These are phyloP conservation scores for Boletellus sp. DNA, from an alignment of 1,284 basidiomycete genomes.

Conservation along the genomic window DNA sequence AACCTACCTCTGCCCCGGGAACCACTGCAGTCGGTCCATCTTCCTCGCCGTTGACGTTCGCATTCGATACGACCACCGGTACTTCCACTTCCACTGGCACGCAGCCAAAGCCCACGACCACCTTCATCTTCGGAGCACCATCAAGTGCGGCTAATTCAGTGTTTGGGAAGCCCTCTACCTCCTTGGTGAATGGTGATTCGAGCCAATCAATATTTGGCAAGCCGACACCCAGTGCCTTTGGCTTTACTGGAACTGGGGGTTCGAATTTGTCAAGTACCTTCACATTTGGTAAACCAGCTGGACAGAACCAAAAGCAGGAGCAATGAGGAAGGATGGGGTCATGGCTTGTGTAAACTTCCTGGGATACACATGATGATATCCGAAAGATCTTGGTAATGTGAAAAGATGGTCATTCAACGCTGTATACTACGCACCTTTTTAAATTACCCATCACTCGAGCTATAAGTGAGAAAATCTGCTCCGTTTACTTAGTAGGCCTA, in stretches of 20 bases:
- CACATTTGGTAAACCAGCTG: conserved; percentile 23
- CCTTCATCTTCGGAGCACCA: conserved; percentile 22
- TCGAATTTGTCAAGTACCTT: conserved; percentile 18
- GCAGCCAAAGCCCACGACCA: conserved; percentile 12
- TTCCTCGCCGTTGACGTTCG: conserved; percentile 13
- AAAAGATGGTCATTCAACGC: conserved; percentile 1
- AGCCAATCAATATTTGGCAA: conserved; percentile 22
- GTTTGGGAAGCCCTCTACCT: conserved; percentile 15
- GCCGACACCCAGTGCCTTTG: conserved; percentile 31
- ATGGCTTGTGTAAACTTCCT: neutral
- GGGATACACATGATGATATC: neutral
- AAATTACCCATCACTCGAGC: neutral
- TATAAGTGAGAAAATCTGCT: neutral
- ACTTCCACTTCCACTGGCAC: conserved; percentile 6
- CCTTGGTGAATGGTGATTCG: conserved; percentile 5
- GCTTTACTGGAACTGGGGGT: conserved; percentile 26
- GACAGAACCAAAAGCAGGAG: conserved; percentile 34
- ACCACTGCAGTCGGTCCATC: conserved; percentile 6
- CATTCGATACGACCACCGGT: conserved; percentile 12
- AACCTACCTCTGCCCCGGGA: conserved; percentile 2
- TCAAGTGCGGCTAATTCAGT: conserved; percentile 4
- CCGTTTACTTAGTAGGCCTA: no score
- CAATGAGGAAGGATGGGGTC: conserved; percentile 13
- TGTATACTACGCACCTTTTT: conserved; percentile 20
- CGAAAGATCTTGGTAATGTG: neutral